Base-by-base conservation (phyloP, 169 alveolate species). In the Cryptosporidium meleagridis region DNA sequence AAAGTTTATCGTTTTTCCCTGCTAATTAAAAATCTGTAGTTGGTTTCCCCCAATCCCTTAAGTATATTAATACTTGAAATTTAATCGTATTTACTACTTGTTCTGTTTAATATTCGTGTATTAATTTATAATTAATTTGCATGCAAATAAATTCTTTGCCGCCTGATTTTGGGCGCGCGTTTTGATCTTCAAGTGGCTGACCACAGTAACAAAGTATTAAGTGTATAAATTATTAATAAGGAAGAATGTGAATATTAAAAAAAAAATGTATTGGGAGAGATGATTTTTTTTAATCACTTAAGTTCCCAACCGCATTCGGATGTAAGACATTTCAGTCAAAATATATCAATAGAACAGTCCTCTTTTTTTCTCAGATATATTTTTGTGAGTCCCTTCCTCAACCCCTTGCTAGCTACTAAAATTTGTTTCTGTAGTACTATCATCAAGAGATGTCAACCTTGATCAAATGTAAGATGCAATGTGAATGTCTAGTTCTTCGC, bases 101-200 rank as follows among this genome's bases (percentile, higher is more conserved):
- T 65, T 65, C 16, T 65, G 48, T 65, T 65, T 65, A 65, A 21
- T 33, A 65, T 33, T 65, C 55, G 55, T 65, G 51, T 65, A 31
- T 29, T 65, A 21, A 23, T 55, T 53, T 14, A 53, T 0, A n/a
- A 53, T 23, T 55, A 55, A n/a, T 55, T 53, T 73, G 52, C 86
- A 73, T 73, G 86, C 72, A 73, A 73, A 26, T 65, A 3, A 18
- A 12, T 26, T 33, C 26, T 1, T 59, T 39, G 59, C 44, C 86
- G 86, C 86, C 69, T 10, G 16, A 8, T 23, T 55, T 0, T 53
- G 6, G 71, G 86, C 86, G 86, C 67, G 86, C n/a, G 0, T 52
- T 53, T 16, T 16, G 69, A 73, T 73, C 86, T 73, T 59, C 86
- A 73, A 73, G 86, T 73, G 86, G 86, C 35, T 45, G 21, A 41